Evolutionary conservation across 352 stramenopile genomes (phyloP), one percentile per base, ranked within the genome.

Genomic region (Globisporangium takayamanum): DNA sequence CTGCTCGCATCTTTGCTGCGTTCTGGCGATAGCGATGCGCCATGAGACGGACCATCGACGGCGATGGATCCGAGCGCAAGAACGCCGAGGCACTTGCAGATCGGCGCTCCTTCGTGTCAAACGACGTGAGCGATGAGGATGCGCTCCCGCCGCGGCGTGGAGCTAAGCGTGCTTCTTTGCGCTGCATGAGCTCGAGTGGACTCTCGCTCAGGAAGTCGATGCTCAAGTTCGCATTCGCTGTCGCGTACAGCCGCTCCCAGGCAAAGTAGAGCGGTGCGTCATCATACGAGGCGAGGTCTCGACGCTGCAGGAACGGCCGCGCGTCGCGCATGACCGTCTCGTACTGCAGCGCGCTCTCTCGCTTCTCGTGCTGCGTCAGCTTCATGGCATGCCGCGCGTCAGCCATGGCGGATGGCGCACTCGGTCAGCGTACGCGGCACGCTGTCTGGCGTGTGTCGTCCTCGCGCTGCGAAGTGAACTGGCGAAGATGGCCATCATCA

Each of bases 231-330:
- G 66, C 57, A 36, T 83, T 82, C 0, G 68, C 68, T 5, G 73
- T 55, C 18, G 73, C 60, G 18, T 83, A 85, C 28, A 85, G 55
- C 14, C 75, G 64, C 16, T 83, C 58, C 75, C 75, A 85, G 1
- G 75, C 75, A 30, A 83, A 85, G 53, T 83, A 85, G 18, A 85
- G 55, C 18, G 75, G 75, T 10, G 70, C 55, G 16, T 85, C 75
- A 6, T 85, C 73, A 16, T 83, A 61, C 6, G 75, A 85, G 10
- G 55, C 66, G 26, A 85, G 28, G 25, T 83, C 75, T 1, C 74
- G 72, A 20, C 67, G 72, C 7, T 67, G 67, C 16, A 83, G 51
- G 12, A 72, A 75, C 28, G 44, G 53, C 25, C 58, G 59, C 2
- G 74, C 68, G 4, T 76, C 55, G 6, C 60, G 61, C 67, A 80